phyloP scores from a whole-genome alignment of 2,329 filamentous ascomycete species.

The Ophiognomonia clavigignenti-juglandacearum region DNA sequence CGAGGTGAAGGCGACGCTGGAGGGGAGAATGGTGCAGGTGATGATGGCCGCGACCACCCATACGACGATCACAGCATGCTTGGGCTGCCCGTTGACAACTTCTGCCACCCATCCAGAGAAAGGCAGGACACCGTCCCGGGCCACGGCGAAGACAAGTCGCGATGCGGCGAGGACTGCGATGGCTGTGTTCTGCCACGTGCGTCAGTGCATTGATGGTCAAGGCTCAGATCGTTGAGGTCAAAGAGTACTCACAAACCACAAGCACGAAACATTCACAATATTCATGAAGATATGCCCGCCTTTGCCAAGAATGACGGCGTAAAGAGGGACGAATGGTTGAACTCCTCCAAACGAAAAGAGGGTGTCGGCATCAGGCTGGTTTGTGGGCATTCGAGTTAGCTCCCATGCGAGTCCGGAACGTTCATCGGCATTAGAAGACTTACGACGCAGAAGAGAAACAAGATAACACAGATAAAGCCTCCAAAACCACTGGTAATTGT shows the following conservation, averaged over 20 bases:
- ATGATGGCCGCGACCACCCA: slow-evolving; percentile 49
- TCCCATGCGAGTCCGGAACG: no score
- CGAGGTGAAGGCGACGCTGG: slow-evolving; percentile 47
- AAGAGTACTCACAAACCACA: slow-evolving; percentile 42
- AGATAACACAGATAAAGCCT: slow-evolving; percentile 49
- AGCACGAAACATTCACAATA: slow-evolving; percentile 45
- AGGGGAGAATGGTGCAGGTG: slow-evolving; percentile 55
- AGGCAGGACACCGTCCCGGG: slow-evolving; percentile 55
- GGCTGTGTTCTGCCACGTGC: slow-evolving; percentile 53
- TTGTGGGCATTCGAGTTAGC: no score
- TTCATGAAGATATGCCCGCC: slow-evolving; percentile 59
- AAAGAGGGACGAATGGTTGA: slow-evolving; percentile 55
- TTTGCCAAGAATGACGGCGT: slow-evolving; percentile 50
- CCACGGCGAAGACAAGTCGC: slow-evolving; percentile 58
- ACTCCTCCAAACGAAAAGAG: slow-evolving; percentile 49
- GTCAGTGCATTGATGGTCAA: no score
- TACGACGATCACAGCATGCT: slow-evolving; percentile 56
- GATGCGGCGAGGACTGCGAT: slow-evolving; percentile 56
- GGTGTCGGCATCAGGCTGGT: slow-evolving; percentile 44
- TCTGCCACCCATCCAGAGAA: slow-evolving; percentile 53
- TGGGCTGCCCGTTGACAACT: slow-evolving; percentile 51
- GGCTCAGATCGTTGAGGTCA: background rate
- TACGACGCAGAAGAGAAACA: slow-evolving; percentile 55
- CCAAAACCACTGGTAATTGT: slow-evolving; percentile 52
- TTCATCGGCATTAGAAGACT: slow-evolving; percentile 19